Base-by-base conservation (phyloP, 805 yeast species). In the Huiozyma sinensis region DNA sequence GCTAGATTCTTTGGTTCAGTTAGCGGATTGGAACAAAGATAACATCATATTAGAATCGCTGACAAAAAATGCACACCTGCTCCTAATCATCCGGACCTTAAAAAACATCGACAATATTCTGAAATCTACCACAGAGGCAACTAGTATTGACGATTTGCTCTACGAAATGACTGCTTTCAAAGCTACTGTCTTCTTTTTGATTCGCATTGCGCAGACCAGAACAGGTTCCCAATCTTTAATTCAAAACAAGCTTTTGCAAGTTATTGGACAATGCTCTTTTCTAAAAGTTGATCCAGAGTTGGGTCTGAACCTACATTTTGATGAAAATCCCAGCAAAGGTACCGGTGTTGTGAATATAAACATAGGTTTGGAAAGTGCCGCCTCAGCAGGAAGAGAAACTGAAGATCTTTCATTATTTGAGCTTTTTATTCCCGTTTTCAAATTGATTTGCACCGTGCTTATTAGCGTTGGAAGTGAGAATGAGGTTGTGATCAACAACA, bases 401-500 rank as follows among this genome's bases (percentile, higher is more conserved):
- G 55, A 54, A 33, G 63, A 57, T 1, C 52, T 82, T 4, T 78
- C 88, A 0, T 67, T 76, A 41, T 79, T 76, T 56, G 94, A 84
- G 47, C 64, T 84, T 13, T 67, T 84, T 36, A 71, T 81, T 32
- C 92, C 95, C 0, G 68, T 81, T 2, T 82, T 86, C 59, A 95
- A 84, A 54, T 64, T 87, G 39, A 67, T 86, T 3, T 62, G 78
- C 7, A 78, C 94, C 0, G 66, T 83, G 6, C 64, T 83, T 4
- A 65, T 88, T 7, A 76, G 94, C 2, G 74, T 84, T 69, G 95
- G 95, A 0, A 80, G 89, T 5, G 78, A 80, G 37, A 85, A 85
- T 60, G 71, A 69, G 46, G 69, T 74, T 0, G 78, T 83, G 11
- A 67, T 79, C 7, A 55, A 61, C 6, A 78, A 75, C 50, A 81